Percentiles rank a stretch among this genome's conserved stretches.
Evolutionary conservation across 106 monocot genomes (phyloP).

Genomic region (Dendrobium officinale): DNA sequence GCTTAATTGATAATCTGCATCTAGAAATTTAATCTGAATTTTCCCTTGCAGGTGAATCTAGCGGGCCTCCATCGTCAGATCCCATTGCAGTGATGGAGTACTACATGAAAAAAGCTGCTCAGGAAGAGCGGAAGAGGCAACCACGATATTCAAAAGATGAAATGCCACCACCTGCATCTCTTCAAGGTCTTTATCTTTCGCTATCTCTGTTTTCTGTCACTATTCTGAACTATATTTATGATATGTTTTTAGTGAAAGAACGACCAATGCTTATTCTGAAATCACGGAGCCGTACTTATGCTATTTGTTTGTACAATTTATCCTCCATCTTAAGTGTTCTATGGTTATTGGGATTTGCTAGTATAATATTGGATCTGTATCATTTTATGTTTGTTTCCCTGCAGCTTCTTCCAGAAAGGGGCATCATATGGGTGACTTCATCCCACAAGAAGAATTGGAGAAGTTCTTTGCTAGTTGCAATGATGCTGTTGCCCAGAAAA

Average conservation of each 20-base stretch:
- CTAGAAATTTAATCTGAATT: background rate
- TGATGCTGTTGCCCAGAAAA: constrained; percentile 65
- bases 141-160: constrained; percentile 81
- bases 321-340: background rate
- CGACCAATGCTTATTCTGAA: background rate
- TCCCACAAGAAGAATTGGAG: constrained; percentile 84
- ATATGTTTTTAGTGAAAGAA: background rate
- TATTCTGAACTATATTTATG: background rate
- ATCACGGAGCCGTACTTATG: background rate
- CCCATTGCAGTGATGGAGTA: constrained; percentile 96
- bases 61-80: constrained; percentile 42
- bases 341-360: background rate
- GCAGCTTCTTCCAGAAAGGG: constrained; percentile 58
- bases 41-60: constrained; percentile 44
- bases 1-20: background rate
- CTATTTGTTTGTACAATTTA: background rate
- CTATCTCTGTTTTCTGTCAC: background rate
- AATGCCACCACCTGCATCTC: constrained; percentile 99
- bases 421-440: constrained; percentile 98
- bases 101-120: constrained; percentile 97
- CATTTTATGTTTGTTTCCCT: background rate
- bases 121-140: constrained; percentile 80
- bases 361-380: background rate
- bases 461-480: constrained; percentile 82
- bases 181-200: constrained; percentile 50